Base-by-base conservation (phyloP, 495 filamentous ascomycete genomes). In the Aspergillus biplanus region DNA sequence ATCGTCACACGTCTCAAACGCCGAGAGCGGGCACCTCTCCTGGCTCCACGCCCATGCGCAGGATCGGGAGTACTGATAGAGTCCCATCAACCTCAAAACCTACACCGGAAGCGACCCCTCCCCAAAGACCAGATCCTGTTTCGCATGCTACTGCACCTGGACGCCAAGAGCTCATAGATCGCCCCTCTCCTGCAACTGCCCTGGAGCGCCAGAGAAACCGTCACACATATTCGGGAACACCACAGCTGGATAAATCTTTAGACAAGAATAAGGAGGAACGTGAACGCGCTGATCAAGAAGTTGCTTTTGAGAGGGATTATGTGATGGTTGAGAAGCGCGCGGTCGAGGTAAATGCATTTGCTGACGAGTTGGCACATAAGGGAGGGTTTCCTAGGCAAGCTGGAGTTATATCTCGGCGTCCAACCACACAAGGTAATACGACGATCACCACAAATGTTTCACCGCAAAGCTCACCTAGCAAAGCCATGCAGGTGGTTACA, bases 291-390 rank as follows among this genome's bases (percentile, higher is more conserved):
- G 92, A 90, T 11, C 92, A 97, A 66, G 93, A 96, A 59, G 86
- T 95, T 6, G 91, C 90, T 2, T 91, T 96, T 71, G 92, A 96
- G 70, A 83, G 93, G 65, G 95, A 97, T 67, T 99, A 97, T 66
- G 94, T 99, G 37, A 77, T 99, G 16, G 91, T 99, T 18, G 96
- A 99, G 75, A 98, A 97, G 79, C 88, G 89, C 56, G 89, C 89
- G 7, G 93, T 98, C 5, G 92, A 97, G 73, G 94, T 98, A 33
- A 97, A 99, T 77, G 94, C 95, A 5, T 92, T 99, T 71, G 95
- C 95, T 8, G 95, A 99, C 71, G 93, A 98, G 73, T 78, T 99
- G 65, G 92, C 91, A 16, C 87, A 92, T 52, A 92, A 78, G 52
- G 72, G 76, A 8, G 75, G 78, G 0, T 71, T 75, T 35, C 35